These are phyloP conservation scores for Elaeis guineensis DNA, from an alignment of 176 grass and related monocot species.

Conservation along the genomic window DNA sequence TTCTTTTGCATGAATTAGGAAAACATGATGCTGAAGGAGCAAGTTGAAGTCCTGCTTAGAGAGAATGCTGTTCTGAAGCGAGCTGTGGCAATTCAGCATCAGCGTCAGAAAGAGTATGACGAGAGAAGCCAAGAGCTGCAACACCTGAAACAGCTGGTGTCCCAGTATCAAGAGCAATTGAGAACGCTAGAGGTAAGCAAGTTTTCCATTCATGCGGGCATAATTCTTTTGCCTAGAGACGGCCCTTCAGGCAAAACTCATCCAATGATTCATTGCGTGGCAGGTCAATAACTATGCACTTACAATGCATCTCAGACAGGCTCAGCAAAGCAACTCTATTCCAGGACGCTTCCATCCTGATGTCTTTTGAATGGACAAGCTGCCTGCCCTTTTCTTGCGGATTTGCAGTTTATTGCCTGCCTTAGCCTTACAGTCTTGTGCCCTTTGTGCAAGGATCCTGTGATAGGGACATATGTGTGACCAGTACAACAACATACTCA, in stretches of 20 bases:
- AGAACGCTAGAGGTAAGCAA: constrained; percentile 60
- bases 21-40: constrained; percentile 74
- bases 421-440: no score
- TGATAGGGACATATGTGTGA: no score
- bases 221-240: background rate
- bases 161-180: constrained; percentile 79
- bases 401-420: no score
- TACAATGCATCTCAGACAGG: constrained; percentile 73
- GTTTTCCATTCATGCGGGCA: background rate
- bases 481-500: no score
- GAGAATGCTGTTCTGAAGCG: constrained; percentile 69
- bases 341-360: constrained; percentile 64
- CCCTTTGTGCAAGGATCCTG: no score
- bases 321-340: constrained; percentile 69
- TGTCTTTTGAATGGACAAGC: constrained; percentile 34
- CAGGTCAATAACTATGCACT: constrained; percentile 84
- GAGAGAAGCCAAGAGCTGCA: constrained; percentile 50
- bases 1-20: constrained; percentile 34
- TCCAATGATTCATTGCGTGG: background rate
- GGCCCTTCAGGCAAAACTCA: no score
- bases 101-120: constrained; percentile 65
- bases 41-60: constrained; percentile 38
- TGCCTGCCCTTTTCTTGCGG: no score
- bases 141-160: constrained; percentile 62
- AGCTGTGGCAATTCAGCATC: constrained; percentile 78